phyloP scores from a whole-genome alignment of 208 protist genomes.

The Wallacemonas sp. region DNA sequence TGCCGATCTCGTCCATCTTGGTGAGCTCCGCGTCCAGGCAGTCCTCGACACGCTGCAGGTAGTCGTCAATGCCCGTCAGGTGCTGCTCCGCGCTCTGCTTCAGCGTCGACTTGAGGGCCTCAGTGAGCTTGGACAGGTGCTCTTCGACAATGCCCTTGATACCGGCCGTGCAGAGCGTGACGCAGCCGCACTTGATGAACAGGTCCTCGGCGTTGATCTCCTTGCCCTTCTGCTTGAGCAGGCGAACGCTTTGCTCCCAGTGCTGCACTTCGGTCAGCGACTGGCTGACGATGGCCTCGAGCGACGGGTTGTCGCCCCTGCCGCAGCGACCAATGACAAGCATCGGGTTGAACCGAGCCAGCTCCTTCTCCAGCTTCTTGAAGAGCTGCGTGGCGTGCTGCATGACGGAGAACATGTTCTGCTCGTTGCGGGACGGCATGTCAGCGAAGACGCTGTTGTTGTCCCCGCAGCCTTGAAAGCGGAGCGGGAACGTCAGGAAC shows the following conservation, averaged over 20 bases:
- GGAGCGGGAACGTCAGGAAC: slow-evolving; percentile 94
- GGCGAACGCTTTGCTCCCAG: slow-evolving; percentile 95
- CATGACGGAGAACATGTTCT: slow-evolving; percentile 91
- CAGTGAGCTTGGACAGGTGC: slow-evolving; percentile 87
- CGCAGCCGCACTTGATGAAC: slow-evolving; percentile 93
- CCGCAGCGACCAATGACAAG: slow-evolving; percentile 92
- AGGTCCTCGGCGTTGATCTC: slow-evolving; percentile 95
- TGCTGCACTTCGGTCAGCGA: slow-evolving; percentile 92
- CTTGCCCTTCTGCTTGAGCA: slow-evolving; percentile 95
- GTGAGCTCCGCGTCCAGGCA: slow-evolving; percentile 87
- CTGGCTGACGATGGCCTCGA: slow-evolving; percentile 90
- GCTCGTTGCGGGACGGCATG: slow-evolving; percentile 91
- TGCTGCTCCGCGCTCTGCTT: slow-evolving; percentile 81
- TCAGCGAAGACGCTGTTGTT: slow-evolving; percentile 72
- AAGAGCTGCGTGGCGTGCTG: slow-evolving; percentile 93
- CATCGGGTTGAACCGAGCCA: slow-evolving; percentile 88
- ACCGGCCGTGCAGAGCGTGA: slow-evolving; percentile 92
- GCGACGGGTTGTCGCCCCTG: slow-evolving; percentile 56
- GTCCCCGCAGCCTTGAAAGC: slow-evolving; percentile 90
- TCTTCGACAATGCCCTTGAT: slow-evolving; percentile 96
- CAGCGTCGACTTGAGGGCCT: slow-evolving; percentile 88
- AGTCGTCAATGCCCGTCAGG: slow-evolving; percentile 84
- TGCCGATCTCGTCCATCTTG: slow-evolving; percentile 93
- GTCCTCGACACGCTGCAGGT: slow-evolving; percentile 67
- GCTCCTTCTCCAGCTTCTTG: slow-evolving; percentile 77